Conservation (phyloP, 2,329 filamentous ascomycete genomes). For the Colletotrichum sp. region DNA sequence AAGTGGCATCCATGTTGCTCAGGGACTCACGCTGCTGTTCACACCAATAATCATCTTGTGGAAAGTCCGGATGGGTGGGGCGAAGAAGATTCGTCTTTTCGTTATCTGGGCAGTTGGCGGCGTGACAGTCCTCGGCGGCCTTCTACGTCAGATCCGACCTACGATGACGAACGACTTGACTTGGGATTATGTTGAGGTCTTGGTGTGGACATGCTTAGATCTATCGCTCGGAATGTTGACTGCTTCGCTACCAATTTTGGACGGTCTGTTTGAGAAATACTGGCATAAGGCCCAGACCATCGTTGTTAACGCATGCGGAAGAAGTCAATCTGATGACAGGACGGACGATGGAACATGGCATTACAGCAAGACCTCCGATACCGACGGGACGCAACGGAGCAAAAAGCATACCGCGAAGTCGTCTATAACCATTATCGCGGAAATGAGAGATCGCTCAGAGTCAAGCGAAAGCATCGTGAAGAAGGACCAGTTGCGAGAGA, state of each 20-base stretch:
- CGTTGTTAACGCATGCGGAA: background rate
- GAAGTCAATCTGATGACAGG: background rate
- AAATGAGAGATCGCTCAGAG: background rate
- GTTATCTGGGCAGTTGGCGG: conserved; percentile 35
- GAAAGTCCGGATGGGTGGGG: conserved; percentile 32
- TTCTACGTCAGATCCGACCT: conserved; percentile 30
- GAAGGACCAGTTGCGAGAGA: background rate
- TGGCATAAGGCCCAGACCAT: background rate
- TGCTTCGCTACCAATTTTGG: conserved; percentile 37
- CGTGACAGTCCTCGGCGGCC: conserved; percentile 32
- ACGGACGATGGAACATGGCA: background rate
- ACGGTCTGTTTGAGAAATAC: conserved; percentile 17
- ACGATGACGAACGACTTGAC: conserved; percentile 23
- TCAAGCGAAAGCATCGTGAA: conserved; percentile 1
- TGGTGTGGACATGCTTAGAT: conserved; percentile 35
- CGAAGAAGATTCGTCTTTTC: conserved; percentile 34
- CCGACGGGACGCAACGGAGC: background rate
- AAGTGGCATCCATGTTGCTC: conserved; percentile 34
- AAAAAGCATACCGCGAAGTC: background rate
- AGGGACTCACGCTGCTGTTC: conserved; percentile 35
- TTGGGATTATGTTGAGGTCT: conserved; percentile 30
- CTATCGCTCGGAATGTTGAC: conserved; percentile 33
- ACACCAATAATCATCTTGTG: conserved; percentile 39
- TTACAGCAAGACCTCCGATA: background rate
- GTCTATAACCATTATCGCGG: background rate